phyloP scores from a whole-genome alignment of 2,329 filamentous ascomycete species.

The Hymenoscyphus fraxineus region DNA sequence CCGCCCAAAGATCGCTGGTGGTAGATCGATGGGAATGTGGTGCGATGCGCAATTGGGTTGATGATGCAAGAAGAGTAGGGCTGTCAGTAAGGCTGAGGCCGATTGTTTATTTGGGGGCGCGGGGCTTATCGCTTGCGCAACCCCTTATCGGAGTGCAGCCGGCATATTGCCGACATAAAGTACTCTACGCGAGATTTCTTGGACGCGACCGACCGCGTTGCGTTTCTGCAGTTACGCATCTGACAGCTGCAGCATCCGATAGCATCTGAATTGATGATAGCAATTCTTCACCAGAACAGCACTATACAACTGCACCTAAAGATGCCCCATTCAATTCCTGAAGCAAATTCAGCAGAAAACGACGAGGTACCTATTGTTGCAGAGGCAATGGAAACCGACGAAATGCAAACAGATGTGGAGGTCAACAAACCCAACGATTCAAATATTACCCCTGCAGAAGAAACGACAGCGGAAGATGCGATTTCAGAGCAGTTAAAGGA shows the following conservation, averaged over 20 bases:
- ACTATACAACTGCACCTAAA: background rate
- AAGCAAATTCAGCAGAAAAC: slow-evolving; percentile 36
- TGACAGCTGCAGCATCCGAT: no score
- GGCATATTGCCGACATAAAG: background rate
- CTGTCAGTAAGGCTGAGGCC: background rate
- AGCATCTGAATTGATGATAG: background rate
- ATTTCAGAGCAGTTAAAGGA: background rate
- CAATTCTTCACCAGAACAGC: background rate
- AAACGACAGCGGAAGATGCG: slow-evolving; percentile 8
- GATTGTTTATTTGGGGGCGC: background rate
- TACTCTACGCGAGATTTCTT: background rate
- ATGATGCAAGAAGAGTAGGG: background rate
- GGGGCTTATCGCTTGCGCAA: background rate
- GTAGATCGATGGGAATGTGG: no score
- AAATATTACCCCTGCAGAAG: slow-evolving; percentile 18
- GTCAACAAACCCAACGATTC: background rate
- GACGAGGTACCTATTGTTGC: slow-evolving; percentile 30
- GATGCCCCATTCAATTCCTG: slow-evolving; percentile 46
- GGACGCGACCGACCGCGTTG: slow-evolving; percentile 3
- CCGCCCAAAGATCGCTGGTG: background rate
- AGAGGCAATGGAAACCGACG: slow-evolving; percentile 14
- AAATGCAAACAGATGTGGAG: background rate
- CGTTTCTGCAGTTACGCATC: background rate
- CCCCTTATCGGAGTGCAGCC: background rate
- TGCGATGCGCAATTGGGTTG: background rate